phyloP scores from a whole-genome alignment of 331 rosid genomes.

The Phaseolus coccineus region DNA sequence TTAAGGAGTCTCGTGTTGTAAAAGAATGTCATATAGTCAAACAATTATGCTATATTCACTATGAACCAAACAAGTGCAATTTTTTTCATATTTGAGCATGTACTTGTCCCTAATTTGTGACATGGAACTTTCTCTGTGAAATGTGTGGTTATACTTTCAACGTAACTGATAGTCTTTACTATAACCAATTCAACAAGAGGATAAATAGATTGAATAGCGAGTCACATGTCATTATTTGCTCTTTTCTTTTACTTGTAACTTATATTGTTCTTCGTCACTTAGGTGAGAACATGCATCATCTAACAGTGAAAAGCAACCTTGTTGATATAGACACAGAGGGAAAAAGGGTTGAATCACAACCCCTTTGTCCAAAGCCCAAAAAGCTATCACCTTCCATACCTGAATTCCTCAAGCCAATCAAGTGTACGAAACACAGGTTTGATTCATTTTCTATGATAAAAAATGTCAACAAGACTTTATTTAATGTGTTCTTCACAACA shows the following conservation, averaged over 20 bases:
- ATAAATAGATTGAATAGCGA: slow-evolving; percentile 49
- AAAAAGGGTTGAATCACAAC: slow-evolving; percentile 59
- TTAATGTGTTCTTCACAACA: neutral
- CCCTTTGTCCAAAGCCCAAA: slow-evolving; percentile 75
- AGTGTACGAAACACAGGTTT: slow-evolving; percentile 65
- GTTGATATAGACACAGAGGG: slow-evolving; percentile 47
- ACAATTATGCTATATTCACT: slow-evolving; percentile 53
- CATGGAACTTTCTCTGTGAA: slow-evolving; percentile 48
- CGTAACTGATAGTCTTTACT: slow-evolving; percentile 40
- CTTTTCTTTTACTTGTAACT: slow-evolving; percentile 51
- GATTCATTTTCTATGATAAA: neutral
- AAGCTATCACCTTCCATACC: slow-evolving; percentile 57
- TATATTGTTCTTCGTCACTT: slow-evolving; percentile 25
- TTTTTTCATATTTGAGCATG: slow-evolving; percentile 47
- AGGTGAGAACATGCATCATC: slow-evolving; percentile 55
- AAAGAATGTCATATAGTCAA: slow-evolving; percentile 49
- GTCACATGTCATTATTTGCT: slow-evolving; percentile 49
- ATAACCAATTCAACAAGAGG: slow-evolving; percentile 44
- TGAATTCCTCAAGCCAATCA: slow-evolving; percentile 67
- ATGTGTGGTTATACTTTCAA: slow-evolving; percentile 56
- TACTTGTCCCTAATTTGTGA: slow-evolving; percentile 51
- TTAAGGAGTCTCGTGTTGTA: slow-evolving; percentile 3
- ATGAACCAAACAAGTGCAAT: slow-evolving; percentile 54
- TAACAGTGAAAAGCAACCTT: slow-evolving; percentile 58
- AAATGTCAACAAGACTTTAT: neutral